These are phyloP conservation scores for Gymnopilus junonius DNA, from an alignment of 768 basidiomycete genomes.

Conservation along the genomic window DNA sequence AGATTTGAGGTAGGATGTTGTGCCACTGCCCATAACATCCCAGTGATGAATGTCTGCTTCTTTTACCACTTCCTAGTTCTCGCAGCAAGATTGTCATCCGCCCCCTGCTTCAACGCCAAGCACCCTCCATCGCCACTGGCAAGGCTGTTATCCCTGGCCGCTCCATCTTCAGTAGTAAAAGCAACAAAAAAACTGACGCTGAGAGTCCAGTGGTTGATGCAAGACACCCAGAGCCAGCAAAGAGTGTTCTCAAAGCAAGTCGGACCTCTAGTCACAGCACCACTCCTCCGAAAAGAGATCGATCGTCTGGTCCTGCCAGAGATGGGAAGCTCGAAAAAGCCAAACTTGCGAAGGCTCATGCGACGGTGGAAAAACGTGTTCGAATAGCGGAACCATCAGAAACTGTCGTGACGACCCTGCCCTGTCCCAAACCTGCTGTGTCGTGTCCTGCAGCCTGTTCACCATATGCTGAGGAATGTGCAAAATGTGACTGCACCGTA, in stretches of 20 bases:
- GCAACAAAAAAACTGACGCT: background rate
- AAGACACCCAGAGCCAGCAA: background rate
- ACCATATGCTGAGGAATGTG: conserved; percentile 16
- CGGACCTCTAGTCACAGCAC: background rate
- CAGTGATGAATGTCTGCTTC: background rate
- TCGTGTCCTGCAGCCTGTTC: background rate
- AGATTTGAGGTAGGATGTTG: conserved; percentile 8
- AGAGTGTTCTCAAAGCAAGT: background rate
- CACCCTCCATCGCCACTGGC: background rate
- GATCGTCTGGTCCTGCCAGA: background rate
- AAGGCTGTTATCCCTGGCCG: background rate
- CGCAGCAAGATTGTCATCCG: conserved; percentile 17
- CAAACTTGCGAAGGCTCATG: background rate
- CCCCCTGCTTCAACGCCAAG: background rate
- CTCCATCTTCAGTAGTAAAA: conserved; percentile 8
- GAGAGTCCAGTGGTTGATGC: background rate
- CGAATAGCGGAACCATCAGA: background rate
- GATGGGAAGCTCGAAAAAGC: background rate
- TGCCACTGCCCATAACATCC: background rate
- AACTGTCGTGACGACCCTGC: background rate
- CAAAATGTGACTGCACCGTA: conserved; percentile 15
- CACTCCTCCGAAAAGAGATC: background rate
- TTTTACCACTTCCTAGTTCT: background rate
- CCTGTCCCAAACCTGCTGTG: background rate
- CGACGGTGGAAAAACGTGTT: background rate